phyloP scores from a whole-genome alignment of 2,329 filamentous ascomycete genomes.

The Fusarium marasasianum region DNA sequence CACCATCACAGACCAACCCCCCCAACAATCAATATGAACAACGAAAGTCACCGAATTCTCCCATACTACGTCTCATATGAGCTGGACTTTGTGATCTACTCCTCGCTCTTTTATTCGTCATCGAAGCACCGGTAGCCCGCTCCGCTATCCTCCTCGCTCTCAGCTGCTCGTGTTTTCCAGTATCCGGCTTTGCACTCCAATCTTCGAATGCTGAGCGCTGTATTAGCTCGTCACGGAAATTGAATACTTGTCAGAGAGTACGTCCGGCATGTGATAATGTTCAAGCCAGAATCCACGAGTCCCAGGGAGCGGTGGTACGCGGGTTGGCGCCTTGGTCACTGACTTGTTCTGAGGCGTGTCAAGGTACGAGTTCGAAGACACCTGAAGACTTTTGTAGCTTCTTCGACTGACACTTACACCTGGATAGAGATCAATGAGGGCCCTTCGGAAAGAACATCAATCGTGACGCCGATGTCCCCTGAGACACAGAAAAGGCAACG shows the following conservation, averaged over 20 bases:
- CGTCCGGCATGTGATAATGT: rapidly evolving
- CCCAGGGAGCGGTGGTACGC: rapidly evolving
- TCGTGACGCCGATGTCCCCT: constrained; percentile 47
- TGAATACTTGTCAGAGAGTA: rapidly evolving
- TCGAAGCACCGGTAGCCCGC: background rate
- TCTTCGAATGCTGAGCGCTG: background rate
- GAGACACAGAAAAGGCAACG: constrained; percentile 35
- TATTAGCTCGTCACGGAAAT: rapidly evolving
- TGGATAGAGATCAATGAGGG: rapidly evolving
- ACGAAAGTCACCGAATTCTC: background rate
- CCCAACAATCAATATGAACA: background rate
- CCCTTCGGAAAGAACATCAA: constrained; percentile 34
- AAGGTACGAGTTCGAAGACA: too few relatives aligned
- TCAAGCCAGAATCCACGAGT: background rate
- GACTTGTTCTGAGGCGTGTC: background rate
- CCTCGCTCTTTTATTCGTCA: background rate
- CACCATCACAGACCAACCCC: background rate
- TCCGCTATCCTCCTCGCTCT: background rate
- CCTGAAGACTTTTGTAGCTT: background rate
- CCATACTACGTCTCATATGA: rapidly evolving
- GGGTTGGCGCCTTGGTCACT: background rate
- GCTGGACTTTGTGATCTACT: rapidly evolving
- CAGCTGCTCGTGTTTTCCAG: background rate
- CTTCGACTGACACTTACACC: too few relatives aligned
- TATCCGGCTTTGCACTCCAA: background rate